Conservation (phyloP, 306 rosid genomes). For the Dryas octopetala region DNA sequence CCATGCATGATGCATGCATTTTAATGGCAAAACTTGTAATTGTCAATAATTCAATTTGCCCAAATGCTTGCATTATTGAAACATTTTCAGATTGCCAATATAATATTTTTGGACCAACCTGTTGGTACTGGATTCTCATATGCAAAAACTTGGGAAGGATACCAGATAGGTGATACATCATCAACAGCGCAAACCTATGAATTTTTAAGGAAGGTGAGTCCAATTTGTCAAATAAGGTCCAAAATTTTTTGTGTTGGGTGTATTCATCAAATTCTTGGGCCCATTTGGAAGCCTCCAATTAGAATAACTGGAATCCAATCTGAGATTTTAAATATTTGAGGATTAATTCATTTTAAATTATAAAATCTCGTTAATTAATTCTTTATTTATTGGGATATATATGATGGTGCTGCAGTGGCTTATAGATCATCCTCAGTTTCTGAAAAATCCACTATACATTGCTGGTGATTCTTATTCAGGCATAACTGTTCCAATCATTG, state of each 20-base stretch:
- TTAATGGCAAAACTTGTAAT: no score
- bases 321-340: no score
- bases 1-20: no score
- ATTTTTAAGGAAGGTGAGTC: slow-evolving; percentile 43
- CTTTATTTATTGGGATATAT: background rate
- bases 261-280: no score
- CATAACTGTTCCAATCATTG: slow-evolving; percentile 26
- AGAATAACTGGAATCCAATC: no score
- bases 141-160: slow-evolving; percentile 20
- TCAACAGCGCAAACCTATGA: slow-evolving; percentile 28
- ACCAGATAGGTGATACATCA: slow-evolving; percentile 21
- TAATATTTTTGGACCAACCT: slow-evolving; percentile 48
- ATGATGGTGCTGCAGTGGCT: slow-evolving; percentile 43
- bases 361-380: no score
- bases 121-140: slow-evolving; percentile 54
- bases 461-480: slow-evolving; percentile 62
- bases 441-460: slow-evolving; percentile 43
- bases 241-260: no score
- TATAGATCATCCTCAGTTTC: slow-evolving; percentile 43
- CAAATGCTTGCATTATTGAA: no score
- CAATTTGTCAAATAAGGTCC: no score
- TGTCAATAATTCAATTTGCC: no score
- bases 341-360: no score
- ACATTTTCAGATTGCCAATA: slow-evolving; percentile 20
- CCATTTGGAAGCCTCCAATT: no score